Base-by-base conservation (phyloP, 768 basidiomycete species). In the Amanita muscaria region DNA sequence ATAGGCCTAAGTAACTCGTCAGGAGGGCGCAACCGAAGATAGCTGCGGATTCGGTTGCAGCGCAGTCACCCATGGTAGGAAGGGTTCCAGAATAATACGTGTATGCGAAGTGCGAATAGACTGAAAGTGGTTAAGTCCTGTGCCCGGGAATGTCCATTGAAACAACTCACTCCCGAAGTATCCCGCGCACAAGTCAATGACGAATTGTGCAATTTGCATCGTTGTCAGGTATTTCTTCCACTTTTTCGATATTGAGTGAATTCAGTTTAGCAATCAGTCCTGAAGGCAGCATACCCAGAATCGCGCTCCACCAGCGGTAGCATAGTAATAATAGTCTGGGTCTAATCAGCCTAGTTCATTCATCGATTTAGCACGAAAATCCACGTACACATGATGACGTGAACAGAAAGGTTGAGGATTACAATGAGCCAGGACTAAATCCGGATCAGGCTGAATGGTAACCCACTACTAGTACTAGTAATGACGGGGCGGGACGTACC, bases 141-240 rank as follows among this genome's bases (percentile, higher is more conserved):
- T 31, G 50, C 19, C 11, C 40, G 4, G 15, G 18, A 40, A 14
- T 44, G 48, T 2, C 31, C 22, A n/a, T n/a, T n/a, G n/a, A n/a
- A n/a, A n/a, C 30, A 32, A 42, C 92, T 55, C 59, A 89, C 93
- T 91, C 59, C 89, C 94, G 54, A 93, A 96, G 73, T 96, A 97
- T 50, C 92, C 88, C 45, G 86, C 67, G 62, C 74, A 76, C 15
- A 99, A 67, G 66, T 98, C 94, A 58, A 98, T 81, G 51, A 98
- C 64, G 61, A 98, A 99, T 66, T 99, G 96, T 16, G 74, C 74
- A 56, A 99, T 99, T 69, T 99, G 96, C 83, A 99, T 85, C 19
- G 76, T 80, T 31, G 96, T 99, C 50, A 98, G 65, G 65, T 99
- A 92, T 65, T 92, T 92, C 73, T 99, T 99, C 96, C 96, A 99